Evolutionary conservation across 371 early-diverging fungal genomes (phyloP), one percentile per base, ranked within the genome.

Genomic region (Syncephalastrum monosporum): DNA sequence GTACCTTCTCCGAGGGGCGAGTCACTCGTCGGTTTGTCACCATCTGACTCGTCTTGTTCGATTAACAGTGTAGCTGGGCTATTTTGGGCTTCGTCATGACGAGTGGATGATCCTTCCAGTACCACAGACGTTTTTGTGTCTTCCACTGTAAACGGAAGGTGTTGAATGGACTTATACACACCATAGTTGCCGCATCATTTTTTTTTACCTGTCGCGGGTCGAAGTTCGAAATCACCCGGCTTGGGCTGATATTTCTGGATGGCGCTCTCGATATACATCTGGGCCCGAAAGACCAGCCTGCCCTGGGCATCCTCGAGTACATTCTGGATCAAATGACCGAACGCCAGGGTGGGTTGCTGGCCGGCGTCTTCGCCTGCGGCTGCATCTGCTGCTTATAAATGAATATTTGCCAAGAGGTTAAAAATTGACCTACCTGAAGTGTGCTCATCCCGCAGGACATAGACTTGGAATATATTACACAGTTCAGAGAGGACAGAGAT

Each of bases 261-360:
- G 57, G 92, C 88, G 25, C 77, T 70, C 24, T 83, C 79, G 29
- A 95, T 90, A 68, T 82, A 95, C 41, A 83, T 74, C 69, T 94
- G 90, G 4, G 93, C 90, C 27, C 94, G 77, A 71, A 93, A 95
- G 5, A 87, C 90, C 25, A 96, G 82, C 19, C 92, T 74, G 43
- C 81, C 85, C 68, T 95, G 96, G 4, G 93, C 72, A 71, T 95
- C 95, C 68, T 91, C 84, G 50, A 94, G 70, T 29, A 95, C 84
- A 51, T 86, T 82, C 50, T 82, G 82, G 23, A 91, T 87, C 33
- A 86, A 69, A 56, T 81, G 71, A 42, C 89, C 85, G 62, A 90
- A 90, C n/a, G 79, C 82, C 5, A 86, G 45, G 17, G 41, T 52
- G 25, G 47, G 56, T 53, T 53, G 54, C 15, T 52, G 19, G 29